Evolutionary conservation across 345 rosid species (phyloP).

Genomic region (Brassica incana): DNA sequence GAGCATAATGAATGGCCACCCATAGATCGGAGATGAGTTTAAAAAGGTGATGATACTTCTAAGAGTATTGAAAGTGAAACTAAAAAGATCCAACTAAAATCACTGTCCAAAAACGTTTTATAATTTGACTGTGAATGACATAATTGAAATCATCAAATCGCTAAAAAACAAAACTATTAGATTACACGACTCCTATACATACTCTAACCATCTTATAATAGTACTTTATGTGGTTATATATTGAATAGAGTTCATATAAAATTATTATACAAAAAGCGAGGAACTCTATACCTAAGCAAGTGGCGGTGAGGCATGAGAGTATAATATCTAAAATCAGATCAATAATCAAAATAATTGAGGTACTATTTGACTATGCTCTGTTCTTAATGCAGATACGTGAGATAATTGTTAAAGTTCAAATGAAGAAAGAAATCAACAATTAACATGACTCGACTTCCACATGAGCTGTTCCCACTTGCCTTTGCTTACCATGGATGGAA

Average conservation of each 20-base stretch:
- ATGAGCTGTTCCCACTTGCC: constrained; percentile 42
- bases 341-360: background rate
- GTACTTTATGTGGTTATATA: constrained; percentile 16
- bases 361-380: background rate
- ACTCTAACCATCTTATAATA: background rate
- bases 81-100: background rate
- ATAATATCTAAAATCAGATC: constrained; percentile 3
- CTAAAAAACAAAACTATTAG: background rate
- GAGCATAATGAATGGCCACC: background rate
- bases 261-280: constrained; percentile 7
- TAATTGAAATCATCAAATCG: background rate
- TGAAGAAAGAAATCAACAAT: constrained; percentile 22
- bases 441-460: constrained; percentile 27
- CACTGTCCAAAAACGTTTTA: background rate
- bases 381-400: constrained; percentile 16
- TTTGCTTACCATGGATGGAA: constrained; percentile 39
- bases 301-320: constrained; percentile 30
- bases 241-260: constrained; percentile 7
- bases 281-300: constrained; percentile 32
- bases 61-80: background rate
- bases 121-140: background rate
- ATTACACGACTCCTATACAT: constrained; percentile 4
- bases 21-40: background rate
- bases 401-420: background rate
- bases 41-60: background rate